phyloP scores from a whole-genome alignment of 192 early-diverging fungal species.

The Coemansia sp. region DNA sequence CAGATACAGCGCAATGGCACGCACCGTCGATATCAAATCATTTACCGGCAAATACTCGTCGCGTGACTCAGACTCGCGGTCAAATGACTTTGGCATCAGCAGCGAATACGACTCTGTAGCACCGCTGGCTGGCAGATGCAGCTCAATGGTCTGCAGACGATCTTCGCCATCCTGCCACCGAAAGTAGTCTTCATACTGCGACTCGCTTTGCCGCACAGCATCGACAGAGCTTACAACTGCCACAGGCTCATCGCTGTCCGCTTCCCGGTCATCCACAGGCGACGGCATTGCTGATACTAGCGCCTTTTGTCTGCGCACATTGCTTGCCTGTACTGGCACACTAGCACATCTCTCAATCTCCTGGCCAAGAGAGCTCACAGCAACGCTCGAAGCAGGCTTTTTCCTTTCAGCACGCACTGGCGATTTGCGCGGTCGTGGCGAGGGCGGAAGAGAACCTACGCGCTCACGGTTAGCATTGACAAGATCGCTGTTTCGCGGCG shows the following conservation, averaged over 20 bases:
- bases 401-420: neutral
- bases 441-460: conserved; percentile 40
- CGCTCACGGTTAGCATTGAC: conserved; percentile 47
- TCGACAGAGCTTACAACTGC: conserved; percentile 40
- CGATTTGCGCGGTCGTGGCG: conserved; percentile 27
- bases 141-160: conserved; percentile 11
- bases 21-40: conserved; percentile 74
- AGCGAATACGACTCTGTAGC: conserved; percentile 43
- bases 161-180: conserved; percentile 19
- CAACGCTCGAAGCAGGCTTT: conserved; percentile 1
- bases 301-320: neutral
- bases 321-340: conserved; percentile 10
- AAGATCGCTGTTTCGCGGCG: conserved; percentile 22
- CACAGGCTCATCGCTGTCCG: neutral
- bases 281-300: conserved; percentile 4
- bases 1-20: conserved; percentile 65
- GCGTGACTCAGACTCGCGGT: conserved; percentile 38
- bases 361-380: neutral
- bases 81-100: conserved; percentile 37
- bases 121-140: conserved; percentile 26
- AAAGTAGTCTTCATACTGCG: conserved; percentile 44
- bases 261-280: neutral
- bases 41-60: conserved; percentile 82
- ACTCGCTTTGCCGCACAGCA: conserved; percentile 41
- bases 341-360: conserved; percentile 21